Conservation (phyloP, 305 asterid species). For the Fraxinus sp. region DNA sequence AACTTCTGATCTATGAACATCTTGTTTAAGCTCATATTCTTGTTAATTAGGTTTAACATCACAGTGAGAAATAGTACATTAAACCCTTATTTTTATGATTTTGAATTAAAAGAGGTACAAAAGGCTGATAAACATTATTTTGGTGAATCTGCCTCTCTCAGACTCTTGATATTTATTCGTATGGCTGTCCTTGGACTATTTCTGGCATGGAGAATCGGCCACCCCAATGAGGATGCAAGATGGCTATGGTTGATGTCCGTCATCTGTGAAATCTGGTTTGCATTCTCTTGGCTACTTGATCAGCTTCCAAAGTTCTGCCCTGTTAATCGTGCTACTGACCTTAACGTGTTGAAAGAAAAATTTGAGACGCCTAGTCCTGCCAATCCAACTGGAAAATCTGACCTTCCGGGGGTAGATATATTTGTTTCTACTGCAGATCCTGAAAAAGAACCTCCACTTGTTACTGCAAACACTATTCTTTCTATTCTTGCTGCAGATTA, state of each 20-base stretch:
- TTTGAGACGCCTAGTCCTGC: constrained; percentile 26
- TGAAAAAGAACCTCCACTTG: constrained; percentile 34
- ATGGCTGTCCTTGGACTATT: constrained; percentile 27
- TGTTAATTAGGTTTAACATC: background rate
- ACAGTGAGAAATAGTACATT: background rate
- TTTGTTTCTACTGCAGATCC: constrained; percentile 37
- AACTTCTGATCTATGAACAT: background rate
- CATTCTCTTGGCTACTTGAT: constrained; percentile 33
- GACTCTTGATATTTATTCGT: constrained; percentile 29
- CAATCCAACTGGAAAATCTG: constrained; percentile 31
- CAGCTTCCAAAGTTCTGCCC: constrained; percentile 31
- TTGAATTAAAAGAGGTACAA: background rate
- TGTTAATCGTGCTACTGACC: constrained; percentile 32
- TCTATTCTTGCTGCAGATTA: constrained; percentile 34
- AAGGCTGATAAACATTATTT: constrained; percentile 18
- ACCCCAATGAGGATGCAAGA: constrained; percentile 30
- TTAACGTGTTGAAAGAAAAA: constrained; percentile 26
- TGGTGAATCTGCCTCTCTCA: background rate
- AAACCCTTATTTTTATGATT: background rate
- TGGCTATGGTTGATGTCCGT: constrained; percentile 34
- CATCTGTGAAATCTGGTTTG: constrained; percentile 33
- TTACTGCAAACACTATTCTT: constrained; percentile 30
- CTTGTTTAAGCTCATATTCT: background rate
- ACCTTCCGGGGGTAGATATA: constrained; percentile 31
- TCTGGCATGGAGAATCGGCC: constrained; percentile 23